phyloP scores from a whole-genome alignment of 176 grass and related monocot species.

The Pontederia crassipes region DNA sequence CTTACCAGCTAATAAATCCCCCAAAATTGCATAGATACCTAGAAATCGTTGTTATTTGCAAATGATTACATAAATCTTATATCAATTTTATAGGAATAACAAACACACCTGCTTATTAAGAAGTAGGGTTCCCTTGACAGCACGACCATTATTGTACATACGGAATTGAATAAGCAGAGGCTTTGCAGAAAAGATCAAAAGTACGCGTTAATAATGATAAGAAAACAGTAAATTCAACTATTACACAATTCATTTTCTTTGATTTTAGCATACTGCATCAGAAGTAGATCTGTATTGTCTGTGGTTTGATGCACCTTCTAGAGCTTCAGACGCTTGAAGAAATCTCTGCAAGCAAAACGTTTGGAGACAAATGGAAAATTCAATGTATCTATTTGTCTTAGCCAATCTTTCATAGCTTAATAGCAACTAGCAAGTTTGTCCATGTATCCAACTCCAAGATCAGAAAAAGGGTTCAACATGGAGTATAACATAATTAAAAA shows the following conservation, averaged over 20 bases:
- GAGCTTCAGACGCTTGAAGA: constrained; percentile 8
- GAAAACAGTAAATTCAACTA: not conserved
- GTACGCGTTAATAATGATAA: constrained; percentile 1
- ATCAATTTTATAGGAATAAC: not conserved
- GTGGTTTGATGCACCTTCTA: not conserved
- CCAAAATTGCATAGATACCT: not conserved
- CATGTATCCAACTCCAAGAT: too few species aligned
- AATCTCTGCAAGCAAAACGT: constrained; percentile 15
- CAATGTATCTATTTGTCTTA: too few species aligned
- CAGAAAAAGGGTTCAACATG: too few species aligned
- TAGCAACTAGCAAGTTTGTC: too few species aligned
- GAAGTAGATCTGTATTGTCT: constrained; percentile 4
- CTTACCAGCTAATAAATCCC: too few species aligned
- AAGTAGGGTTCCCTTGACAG: constrained; percentile 70
- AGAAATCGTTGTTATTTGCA: constrained; percentile 1
- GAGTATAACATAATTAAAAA: too few species aligned
- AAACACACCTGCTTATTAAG: constrained; percentile 42
- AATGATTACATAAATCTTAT: not conserved
- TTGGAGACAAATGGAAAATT: not conserved
- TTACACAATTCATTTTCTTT: not conserved
- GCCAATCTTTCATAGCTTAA: too few species aligned
- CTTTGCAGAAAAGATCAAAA: constrained; percentile 28
- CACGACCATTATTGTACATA: constrained; percentile 52
- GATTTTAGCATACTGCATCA: constrained; percentile 23
- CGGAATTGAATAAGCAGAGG: constrained; percentile 81